A percentile compares a stretch with the other conserved stretches of the same genome.
Evolutionary conservation across 768 basidiomycete genomes (phyloP).

Genomic region (Plicaturopsis crispa): DNA sequence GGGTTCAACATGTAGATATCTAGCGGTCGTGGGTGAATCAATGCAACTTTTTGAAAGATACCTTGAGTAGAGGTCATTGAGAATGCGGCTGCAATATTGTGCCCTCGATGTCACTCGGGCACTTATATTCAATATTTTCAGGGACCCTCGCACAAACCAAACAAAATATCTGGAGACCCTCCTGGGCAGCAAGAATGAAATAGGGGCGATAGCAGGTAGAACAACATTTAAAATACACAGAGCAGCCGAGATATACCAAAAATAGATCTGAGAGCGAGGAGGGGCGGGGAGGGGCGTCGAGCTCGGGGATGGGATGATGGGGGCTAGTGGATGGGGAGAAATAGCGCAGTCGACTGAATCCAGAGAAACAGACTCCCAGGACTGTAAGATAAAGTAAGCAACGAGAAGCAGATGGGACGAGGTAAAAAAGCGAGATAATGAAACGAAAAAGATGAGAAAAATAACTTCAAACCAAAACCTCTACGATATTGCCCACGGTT

Average conservation of each 20-base stretch:
- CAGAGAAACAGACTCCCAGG: slow-evolving; percentile 32
- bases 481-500: slow-evolving; percentile 65
- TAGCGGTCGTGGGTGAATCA: no score
- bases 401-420: slow-evolving; percentile 16
- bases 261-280: slow-evolving; percentile 21
- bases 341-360: slow-evolving; percentile 18
- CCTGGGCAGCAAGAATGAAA: slow-evolving; percentile 11
- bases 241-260: slow-evolving; percentile 34
- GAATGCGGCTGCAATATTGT: no score
- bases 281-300: slow-evolving; percentile 31
- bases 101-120: no score
- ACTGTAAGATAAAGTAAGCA: slow-evolving; percentile 27
- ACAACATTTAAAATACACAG: slow-evolving; percentile 57
- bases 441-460: slow-evolving; percentile 1
- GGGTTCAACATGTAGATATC: no score
- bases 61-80: no score
- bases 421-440: slow-evolving; percentile 25
- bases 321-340: slow-evolving; percentile 14
- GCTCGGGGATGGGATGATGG: slow-evolving; percentile 29
- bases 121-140: no score
- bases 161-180: no score
- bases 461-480: slow-evolving; percentile 6
- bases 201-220: slow-evolving; percentile 48
- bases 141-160: no score
- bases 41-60: no score